A percentile compares a stretch with the other conserved stretches of the same genome.
phyloP scores from a whole-genome alignment of 805 yeast species.

The Starmerella riodocensis region DNA sequence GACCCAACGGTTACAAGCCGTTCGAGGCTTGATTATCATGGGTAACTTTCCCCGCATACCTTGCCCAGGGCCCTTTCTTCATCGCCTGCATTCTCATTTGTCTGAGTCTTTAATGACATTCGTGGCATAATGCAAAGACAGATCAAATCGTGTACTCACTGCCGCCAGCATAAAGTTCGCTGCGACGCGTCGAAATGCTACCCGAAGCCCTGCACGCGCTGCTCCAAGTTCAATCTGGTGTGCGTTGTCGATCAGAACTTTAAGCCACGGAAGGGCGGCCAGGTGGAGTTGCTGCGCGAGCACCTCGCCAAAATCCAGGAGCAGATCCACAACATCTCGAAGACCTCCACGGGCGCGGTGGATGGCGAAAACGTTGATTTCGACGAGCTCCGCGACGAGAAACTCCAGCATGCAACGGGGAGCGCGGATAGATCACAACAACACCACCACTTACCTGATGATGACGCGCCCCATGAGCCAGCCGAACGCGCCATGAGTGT shows the following conservation, averaged over 20 bases:
- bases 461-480: neutral
- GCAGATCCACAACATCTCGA: slow-evolving; percentile 54
- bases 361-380: slow-evolving; percentile 14
- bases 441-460: no score
- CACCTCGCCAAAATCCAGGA: slow-evolving; percentile 68
- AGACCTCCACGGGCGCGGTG: slow-evolving; percentile 35
- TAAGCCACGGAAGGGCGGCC: slow-evolving; percentile 83
- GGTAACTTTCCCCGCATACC: slow-evolving; percentile 11
- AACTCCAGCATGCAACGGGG: neutral
- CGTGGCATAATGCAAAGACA: slow-evolving; percentile 37
- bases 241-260: slow-evolving; percentile 89
- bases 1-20: no score
- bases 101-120: neutral
- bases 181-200: slow-evolving; percentile 79
- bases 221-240: slow-evolving; percentile 61
- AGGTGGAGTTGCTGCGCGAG: slow-evolving; percentile 66
- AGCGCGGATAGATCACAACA: no score
- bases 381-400: neutral
- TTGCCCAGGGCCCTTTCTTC: slow-evolving; percentile 1
- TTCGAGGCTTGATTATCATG: no score
- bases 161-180: slow-evolving; percentile 86
- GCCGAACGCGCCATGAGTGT: no score
- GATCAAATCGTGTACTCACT: slow-evolving; percentile 84
- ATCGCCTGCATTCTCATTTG: neutral
- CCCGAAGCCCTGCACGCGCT: slow-evolving; percentile 72